Percentiles rank a stretch among this genome's conserved stretches.
phyloP scores from a whole-genome alignment of 768 basidiomycete species.

The Boletus reticulatus region DNA sequence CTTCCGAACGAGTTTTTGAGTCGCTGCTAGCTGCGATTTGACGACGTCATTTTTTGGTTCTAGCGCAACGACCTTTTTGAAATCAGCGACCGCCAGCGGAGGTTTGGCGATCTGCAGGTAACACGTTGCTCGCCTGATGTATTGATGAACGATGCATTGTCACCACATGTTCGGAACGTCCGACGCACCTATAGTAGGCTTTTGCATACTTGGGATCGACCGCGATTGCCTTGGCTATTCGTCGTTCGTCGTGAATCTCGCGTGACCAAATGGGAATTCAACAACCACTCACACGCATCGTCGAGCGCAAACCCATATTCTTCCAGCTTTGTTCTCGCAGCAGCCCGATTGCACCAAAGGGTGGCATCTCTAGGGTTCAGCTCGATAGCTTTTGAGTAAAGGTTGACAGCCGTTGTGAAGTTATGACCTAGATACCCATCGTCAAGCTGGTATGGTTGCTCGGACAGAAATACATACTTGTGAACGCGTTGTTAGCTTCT shows the following conservation, averaged over 20 bases:
- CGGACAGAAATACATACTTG: conserved; percentile 38
- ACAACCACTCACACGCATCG: conserved; percentile 70
- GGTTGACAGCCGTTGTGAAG: conserved; percentile 68
- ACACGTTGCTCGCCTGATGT: conserved; percentile 77
- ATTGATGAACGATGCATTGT: neutral
- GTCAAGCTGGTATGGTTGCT: neutral
- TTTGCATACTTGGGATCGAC: conserved; percentile 91
- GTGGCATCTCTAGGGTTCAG: conserved; percentile 87
- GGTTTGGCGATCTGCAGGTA: conserved; percentile 88
- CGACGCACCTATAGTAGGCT: conserved; percentile 73
- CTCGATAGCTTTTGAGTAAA: conserved; percentile 85
- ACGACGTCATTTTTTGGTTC: conserved; percentile 88
- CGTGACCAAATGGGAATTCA: conserved; percentile 3
- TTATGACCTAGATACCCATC: conserved; percentile 53
- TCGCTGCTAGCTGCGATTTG: conserved; percentile 75
- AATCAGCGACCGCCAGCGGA: conserved; percentile 81
- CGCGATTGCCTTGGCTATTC: conserved; percentile 75
- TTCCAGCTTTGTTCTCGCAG: conserved; percentile 89
- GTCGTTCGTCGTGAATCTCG: conserved; percentile 13
- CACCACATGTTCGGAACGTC: neutral
- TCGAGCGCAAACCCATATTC: conserved; percentile 89
- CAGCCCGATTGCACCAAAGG: conserved; percentile 93
- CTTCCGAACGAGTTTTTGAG: conserved; percentile 86
- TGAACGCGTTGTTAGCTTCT: conserved; percentile 87
- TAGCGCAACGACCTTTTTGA: conserved; percentile 77